Evolutionary conservation across 179 eudicot species (phyloP), one percentile per base, ranked within the genome.

Genomic region (Spergularia azorica): DNA sequence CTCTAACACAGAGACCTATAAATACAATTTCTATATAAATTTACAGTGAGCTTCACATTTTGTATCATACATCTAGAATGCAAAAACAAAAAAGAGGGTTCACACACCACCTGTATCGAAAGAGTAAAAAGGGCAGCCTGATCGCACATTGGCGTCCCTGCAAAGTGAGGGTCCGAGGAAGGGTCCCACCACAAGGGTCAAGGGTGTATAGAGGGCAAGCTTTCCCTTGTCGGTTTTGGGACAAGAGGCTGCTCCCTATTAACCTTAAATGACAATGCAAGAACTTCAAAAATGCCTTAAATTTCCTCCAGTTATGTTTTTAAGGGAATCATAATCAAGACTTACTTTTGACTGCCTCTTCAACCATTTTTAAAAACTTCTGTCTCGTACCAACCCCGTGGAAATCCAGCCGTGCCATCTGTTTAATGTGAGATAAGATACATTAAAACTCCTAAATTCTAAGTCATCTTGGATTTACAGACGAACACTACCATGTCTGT

Each of bases 371-470:
- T 63, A 93, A 68, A 76, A 95, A 95, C 59, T 83, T 85, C 4
- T 91, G 88, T 74, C 85, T 91, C 16, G 81, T 78, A 75, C 73
- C 73, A 62, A 89, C 84, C 32, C 89, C 97, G 74, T 84, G 91
- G 70, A 95, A 89, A 63, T 87, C 84, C 69, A 95, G 94, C 73
- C 70, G 87, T 52, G 80, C 84, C 95, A 95, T 90, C 99, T 95
- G 89, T 82, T 75, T 50, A 79, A 56, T 56, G 78, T 69, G 63
- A 64, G 76, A 38, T 57, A 32, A 74, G 17, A 77, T 46, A 36
- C 62, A 46, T 46, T 17, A 61, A 9, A 61, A 26, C 41, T 15
- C 43, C 59, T 11, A 55, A 57, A 63, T 41, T 62, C 63, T 17
- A 54, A 15, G 61, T 0, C 46, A 55, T 67, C 46, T n/a, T n/a